Conservation (phyloP, 305 asterid species). For the Solanum aculeatissimum region DNA sequence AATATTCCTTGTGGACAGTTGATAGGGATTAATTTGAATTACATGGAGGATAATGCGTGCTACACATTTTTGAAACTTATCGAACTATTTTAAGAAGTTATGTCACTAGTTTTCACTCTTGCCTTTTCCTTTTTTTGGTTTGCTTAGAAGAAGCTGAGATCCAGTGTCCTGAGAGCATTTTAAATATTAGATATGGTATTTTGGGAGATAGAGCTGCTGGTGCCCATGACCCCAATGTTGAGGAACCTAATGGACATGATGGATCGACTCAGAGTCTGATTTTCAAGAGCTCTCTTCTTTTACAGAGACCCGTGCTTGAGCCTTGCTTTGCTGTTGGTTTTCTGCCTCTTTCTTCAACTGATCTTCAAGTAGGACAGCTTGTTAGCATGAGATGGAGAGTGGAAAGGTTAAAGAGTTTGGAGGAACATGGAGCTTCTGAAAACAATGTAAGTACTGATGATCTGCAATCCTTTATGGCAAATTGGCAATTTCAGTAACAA, state of each 20-base stretch:
- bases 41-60: not conserved
- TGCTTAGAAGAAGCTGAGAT: constrained; percentile 43
- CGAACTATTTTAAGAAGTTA: not conserved
- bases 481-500: not conserved
- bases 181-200: constrained; percentile 63
- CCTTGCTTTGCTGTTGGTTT: constrained; percentile 99
- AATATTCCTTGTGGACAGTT: not conserved
- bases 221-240: constrained; percentile 64
- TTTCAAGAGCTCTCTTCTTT: constrained; percentile 62
- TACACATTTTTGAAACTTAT: not conserved
- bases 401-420: constrained; percentile 69
- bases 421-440: constrained; percentile 29
- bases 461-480: not conserved
- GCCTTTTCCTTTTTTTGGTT: not conserved
- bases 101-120: not conserved
- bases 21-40: not conserved
- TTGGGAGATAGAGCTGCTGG: constrained; percentile 68
- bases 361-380: constrained; percentile 91
- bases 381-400: constrained; percentile 95
- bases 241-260: constrained; percentile 27
- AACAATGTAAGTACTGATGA: constrained; percentile 33
- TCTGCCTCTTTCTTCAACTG: constrained; percentile 83
- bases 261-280: constrained; percentile 36
- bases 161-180: constrained; percentile 44
- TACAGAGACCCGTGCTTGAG: constrained; percentile 84